Evolutionary conservation across 148 eudicot species (phyloP).

Genomic region (Polygonum maritimum): DNA sequence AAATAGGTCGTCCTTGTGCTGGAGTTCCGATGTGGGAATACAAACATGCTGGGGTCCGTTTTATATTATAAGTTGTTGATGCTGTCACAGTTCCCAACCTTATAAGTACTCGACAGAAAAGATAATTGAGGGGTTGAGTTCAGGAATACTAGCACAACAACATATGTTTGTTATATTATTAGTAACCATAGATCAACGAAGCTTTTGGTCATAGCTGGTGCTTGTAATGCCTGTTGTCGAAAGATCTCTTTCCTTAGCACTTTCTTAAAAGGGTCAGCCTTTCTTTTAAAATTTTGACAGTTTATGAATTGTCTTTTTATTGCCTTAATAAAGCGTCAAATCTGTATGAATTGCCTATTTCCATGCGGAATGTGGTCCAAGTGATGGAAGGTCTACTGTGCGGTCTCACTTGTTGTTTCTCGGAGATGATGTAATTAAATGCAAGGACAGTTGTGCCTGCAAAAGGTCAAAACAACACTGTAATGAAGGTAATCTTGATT

Average conservation of each 20-base stretch:
- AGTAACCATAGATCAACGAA: not conserved
- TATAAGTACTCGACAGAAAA: not conserved
- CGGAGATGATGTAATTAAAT: constrained; percentile 4
- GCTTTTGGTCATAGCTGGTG: not conserved
- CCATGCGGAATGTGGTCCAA: not conserved
- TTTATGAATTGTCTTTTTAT: not conserved
- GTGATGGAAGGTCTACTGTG: not conserved
- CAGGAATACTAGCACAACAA: not conserved
- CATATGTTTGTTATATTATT: not conserved
- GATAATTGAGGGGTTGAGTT: not conserved
- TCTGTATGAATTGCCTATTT: not conserved
- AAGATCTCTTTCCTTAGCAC: not conserved
- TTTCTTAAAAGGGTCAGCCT: not conserved
- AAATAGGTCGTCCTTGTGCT: not conserved
- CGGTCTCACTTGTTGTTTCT: constrained; percentile 9
- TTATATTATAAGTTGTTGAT: not conserved
- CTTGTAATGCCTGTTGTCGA: not conserved
- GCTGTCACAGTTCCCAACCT: not conserved
- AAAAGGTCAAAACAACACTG: not conserved
- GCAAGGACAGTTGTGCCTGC: not conserved
- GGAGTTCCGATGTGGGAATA: not conserved
- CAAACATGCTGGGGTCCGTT: not conserved
- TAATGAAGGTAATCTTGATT: not conserved
- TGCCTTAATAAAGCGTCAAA: not conserved
- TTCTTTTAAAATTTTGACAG: not conserved